Evolutionary conservation across 768 basidiomycete genomes (phyloP), one percentile per base, ranked within the genome.

Genomic region (Amylocystis lapponica): DNA sequence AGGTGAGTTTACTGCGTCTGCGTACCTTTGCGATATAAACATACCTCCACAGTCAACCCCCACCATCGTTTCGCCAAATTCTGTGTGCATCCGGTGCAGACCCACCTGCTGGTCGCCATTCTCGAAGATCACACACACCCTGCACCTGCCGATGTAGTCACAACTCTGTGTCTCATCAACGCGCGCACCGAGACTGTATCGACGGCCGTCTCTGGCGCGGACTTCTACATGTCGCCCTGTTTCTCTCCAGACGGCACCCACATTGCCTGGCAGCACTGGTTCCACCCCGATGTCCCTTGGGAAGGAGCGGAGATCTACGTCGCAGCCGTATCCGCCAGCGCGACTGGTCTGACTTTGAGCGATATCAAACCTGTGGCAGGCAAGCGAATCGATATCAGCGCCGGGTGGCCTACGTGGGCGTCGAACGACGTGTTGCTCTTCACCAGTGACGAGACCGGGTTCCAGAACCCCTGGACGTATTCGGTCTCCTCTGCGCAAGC

Each of bases 271-370:
- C 65, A 77, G 31, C 70, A 81, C 47, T 86, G 84, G 86, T 70
- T 60, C 48, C 82, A 82, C 39, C 81, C 81, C 0, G 71, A 80
- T 47, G 80, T 82, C 80, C 77, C 85, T 12, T 89, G 83, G 83
- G 76, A 83, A 52, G 81, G 79, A 3, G 66, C 72, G 1, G 63
- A 75, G 51, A 66, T 86, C 45, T 66, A 71, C 55, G 53, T 80
- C 26, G 83, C 74, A 0, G 64, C 74, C n/a, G 65, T 81, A 26
- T 31, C 44, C 3, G 36, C 65, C 17, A 37, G 60, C 27, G 47
- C 35, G 12, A 23, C 13, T 26, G 30, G 63, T 21, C 22, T 42
- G 1, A 45, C 60, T 25, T 36, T 76, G 22, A 43, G 56, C 37
- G 68, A 71, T 46, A 39, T 53, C 12, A 62, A 51, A 11, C 65